Conservation (phyloP, 2,329 filamentous ascomycete species). For the Monilinia vaccinii-corymbosi region DNA sequence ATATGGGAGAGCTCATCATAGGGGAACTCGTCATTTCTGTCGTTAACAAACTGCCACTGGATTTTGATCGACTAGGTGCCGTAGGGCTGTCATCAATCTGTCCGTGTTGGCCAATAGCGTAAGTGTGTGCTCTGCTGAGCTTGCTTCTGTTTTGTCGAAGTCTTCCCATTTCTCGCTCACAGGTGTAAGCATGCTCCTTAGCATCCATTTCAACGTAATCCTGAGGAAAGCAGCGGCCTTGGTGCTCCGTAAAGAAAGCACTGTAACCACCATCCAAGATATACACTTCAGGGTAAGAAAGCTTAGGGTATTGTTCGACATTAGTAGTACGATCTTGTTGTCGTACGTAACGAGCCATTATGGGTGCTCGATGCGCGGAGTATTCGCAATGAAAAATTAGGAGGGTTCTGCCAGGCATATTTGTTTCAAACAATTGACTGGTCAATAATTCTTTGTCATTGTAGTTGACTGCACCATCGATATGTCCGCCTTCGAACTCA, state of each 20-base stretch:
- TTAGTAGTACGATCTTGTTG: conserved; percentile 81
- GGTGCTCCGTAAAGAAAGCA: conserved; percentile 75
- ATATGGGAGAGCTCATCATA: conserved; percentile 31
- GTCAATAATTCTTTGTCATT: conserved; percentile 90
- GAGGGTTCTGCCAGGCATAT: conserved; percentile 62
- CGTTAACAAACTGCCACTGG: conserved; percentile 29
- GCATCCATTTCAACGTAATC: conserved; percentile 96
- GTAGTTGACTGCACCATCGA: conserved; percentile 87
- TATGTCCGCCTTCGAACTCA: conserved; percentile 94
- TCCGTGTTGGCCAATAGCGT: conserved; percentile 77
- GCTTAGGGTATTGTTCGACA: conserved; percentile 72
- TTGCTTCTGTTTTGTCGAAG: conserved; percentile 79
- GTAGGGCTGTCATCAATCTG: conserved; percentile 51
- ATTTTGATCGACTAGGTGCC: conserved; percentile 28
- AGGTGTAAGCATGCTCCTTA: conserved; percentile 83
- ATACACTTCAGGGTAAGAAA: conserved; percentile 96
- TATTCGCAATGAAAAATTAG: conserved; percentile 98
- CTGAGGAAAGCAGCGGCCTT: conserved; percentile 77
- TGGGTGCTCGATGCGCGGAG: conserved; percentile 87
- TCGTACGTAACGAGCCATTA: conserved; percentile 92
- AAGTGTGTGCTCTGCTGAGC: conserved; percentile 81
- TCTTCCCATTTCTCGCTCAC: conserved; percentile 89
- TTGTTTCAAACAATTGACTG: conserved; percentile 61
- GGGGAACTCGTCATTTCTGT: conserved; percentile 19
- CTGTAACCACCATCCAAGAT: conserved; percentile 96